Evolutionary conservation across 2,329 filamentous ascomycete species (phyloP).

Genomic region (Drechslerella coelobrocha): DNA sequence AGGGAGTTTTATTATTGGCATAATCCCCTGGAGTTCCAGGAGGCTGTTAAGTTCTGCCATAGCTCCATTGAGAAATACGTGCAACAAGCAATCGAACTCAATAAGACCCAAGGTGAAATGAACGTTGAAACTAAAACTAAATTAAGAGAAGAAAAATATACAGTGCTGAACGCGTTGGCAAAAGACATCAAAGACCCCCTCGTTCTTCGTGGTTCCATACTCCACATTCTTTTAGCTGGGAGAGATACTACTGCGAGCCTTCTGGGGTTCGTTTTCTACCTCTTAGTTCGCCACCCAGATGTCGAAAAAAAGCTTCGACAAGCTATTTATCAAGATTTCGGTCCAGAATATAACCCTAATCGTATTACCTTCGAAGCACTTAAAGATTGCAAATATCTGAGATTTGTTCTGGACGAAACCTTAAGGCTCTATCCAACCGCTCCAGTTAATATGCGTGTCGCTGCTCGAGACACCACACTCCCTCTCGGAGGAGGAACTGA

Average conservation of each 20-base stretch:
- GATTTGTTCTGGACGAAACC: constrained; percentile 50
- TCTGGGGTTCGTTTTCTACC: constrained; percentile 81
- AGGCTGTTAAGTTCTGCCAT: constrained; percentile 54
- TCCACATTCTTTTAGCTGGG: constrained; percentile 81
- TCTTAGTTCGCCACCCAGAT: constrained; percentile 74
- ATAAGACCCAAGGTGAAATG: constrained; percentile 57
- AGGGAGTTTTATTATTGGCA: constrained; percentile 54
- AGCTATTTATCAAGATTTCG: constrained; percentile 74
- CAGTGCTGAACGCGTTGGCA: constrained; percentile 56
- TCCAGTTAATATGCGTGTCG: constrained; percentile 63
- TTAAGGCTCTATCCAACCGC: constrained; percentile 63
- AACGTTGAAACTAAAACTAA: constrained; percentile 55
- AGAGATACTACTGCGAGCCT: constrained; percentile 86
- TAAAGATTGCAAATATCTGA: constrained; percentile 58
- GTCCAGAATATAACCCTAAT: constrained; percentile 61
- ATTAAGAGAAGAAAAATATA: constrained; percentile 57
- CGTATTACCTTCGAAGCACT: constrained; percentile 59
- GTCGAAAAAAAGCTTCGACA: constrained; percentile 71
- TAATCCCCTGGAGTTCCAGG: constrained; percentile 55
- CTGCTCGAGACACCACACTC: constrained; percentile 59
- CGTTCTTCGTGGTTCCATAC: constrained; percentile 81
- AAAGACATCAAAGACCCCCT: constrained; percentile 61
- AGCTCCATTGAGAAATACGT: constrained; percentile 55
- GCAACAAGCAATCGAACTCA: constrained; percentile 54
- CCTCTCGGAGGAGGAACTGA: constrained; percentile 56